A percentile compares a stretch with the other conserved stretches of the same genome.
Conservation (phyloP, 2,329 filamentous ascomycete species). For the Magnaporthiopsis rhizophila region DNA sequence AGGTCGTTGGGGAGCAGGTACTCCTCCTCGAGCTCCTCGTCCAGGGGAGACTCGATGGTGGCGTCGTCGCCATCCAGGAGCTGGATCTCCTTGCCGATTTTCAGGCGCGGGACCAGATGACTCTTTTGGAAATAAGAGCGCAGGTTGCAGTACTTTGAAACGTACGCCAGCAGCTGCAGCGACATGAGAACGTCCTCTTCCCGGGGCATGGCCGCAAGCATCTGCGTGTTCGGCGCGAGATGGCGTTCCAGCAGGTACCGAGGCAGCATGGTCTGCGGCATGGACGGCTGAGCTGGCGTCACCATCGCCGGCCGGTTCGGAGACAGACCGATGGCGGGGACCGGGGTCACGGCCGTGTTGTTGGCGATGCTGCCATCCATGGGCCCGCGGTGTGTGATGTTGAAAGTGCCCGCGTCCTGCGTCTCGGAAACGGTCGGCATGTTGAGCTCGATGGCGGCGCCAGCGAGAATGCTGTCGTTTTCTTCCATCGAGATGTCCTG, state of each 20-base stretch:
- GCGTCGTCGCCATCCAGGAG: slow-evolving; percentile 65
- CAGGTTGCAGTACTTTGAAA: slow-evolving; percentile 97
- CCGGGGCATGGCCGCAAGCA: slow-evolving; percentile 85
- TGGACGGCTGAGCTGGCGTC: slow-evolving; percentile 65
- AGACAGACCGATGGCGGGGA: slow-evolving; percentile 64
- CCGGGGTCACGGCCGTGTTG: slow-evolving; percentile 56
- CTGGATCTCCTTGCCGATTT: slow-evolving; percentile 78
- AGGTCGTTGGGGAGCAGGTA: slow-evolving; percentile 90
- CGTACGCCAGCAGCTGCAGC: slow-evolving; percentile 89
- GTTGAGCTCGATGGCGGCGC: slow-evolving; percentile 64
- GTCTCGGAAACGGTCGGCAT: slow-evolving; percentile 74
- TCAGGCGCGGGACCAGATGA: slow-evolving; percentile 84
- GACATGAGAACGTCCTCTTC: slow-evolving; percentile 99
- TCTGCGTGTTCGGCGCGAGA: slow-evolving; percentile 59
- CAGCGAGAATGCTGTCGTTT: slow-evolving; percentile 69
- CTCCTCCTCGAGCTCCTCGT: slow-evolving; percentile 67
- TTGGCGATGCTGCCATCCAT: slow-evolving; percentile 81
- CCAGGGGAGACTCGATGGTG: slow-evolving; percentile 23
- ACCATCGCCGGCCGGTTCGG: slow-evolving; percentile 62
- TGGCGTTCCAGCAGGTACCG: slow-evolving; percentile 72
- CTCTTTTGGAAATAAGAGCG: slow-evolving; percentile 92
- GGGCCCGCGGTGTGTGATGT: slow-evolving; percentile 73
- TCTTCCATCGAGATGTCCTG: slow-evolving; percentile 76
- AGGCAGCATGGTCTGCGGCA: slow-evolving; percentile 64
- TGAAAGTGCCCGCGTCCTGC: slow-evolving; percentile 86